Conservation (phyloP, 2,329 filamentous ascomycete genomes). For the Phyllosticta ampelicida region DNA sequence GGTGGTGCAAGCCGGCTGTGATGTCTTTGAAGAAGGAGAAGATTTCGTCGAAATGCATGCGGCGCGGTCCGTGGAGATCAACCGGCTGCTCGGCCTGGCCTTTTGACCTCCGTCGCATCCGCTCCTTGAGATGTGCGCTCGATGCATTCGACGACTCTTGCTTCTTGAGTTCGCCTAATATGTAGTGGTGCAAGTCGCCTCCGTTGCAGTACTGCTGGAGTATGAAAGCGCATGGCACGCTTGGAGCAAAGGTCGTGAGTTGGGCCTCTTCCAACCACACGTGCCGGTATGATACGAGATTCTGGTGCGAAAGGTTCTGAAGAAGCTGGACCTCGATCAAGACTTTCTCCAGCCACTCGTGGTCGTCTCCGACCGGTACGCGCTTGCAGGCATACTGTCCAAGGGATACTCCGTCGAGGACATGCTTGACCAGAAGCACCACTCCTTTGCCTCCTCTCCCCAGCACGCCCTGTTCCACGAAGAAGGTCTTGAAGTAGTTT, state of each 20-base stretch:
- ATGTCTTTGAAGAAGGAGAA: constrained; percentile 96
- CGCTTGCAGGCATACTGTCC: constrained; percentile 95
- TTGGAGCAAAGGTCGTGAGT: constrained; percentile 75
- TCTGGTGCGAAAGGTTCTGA: constrained; percentile 84
- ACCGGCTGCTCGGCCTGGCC: constrained; percentile 57
- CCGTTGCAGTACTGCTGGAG: constrained; percentile 95
- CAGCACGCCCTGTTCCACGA: constrained; percentile 76
- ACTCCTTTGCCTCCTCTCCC: constrained; percentile 91
- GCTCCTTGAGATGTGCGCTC: constrained; percentile 80
- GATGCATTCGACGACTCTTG: constrained; percentile 43
- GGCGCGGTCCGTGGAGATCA: constrained; percentile 42
- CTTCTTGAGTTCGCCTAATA: constrained; percentile 55
- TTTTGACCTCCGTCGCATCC: constrained; percentile 70
- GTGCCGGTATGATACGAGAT: constrained; percentile 91
- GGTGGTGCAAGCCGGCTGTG: constrained; percentile 77
- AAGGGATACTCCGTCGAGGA: constrained; percentile 78
- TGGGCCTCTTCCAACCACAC: constrained; percentile 91
- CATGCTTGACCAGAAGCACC: constrained; percentile 83
- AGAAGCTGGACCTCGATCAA: constrained; percentile 87
- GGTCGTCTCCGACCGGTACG: constrained; percentile 86
- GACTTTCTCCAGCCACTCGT: constrained; percentile 90
- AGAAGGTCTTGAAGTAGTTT: constrained; percentile 87
- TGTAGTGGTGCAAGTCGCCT: constrained; percentile 80
- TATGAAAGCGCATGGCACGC: constrained; percentile 90
- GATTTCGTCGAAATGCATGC: constrained; percentile 75